These are phyloP conservation scores for Globisporangium orthogonon DNA, from an alignment of 352 stramenopile genomes.

Conservation along the genomic window DNA sequence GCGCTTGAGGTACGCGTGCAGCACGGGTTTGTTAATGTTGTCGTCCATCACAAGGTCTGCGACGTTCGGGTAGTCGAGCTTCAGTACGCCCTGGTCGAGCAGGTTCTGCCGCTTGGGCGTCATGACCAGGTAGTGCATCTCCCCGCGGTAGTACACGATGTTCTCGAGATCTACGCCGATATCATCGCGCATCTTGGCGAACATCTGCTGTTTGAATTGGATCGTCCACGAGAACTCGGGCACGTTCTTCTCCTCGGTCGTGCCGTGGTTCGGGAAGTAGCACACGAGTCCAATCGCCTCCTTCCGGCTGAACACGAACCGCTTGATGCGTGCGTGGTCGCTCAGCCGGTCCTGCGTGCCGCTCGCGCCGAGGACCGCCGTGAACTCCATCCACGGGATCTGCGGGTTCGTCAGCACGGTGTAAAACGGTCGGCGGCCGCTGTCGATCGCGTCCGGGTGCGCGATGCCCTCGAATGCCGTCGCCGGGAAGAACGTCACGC, in stretches of 20 bases:
- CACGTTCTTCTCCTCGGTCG: slow-evolving; percentile 71
- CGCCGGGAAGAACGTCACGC: slow-evolving; percentile 56
- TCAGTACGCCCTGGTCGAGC: slow-evolving; percentile 65
- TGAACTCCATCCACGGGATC: slow-evolving; percentile 78
- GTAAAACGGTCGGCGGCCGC: slow-evolving; percentile 60
- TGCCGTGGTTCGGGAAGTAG: slow-evolving; percentile 71
- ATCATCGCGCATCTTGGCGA: slow-evolving; percentile 65
- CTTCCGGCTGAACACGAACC: slow-evolving; percentile 77
- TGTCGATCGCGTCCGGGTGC: slow-evolving; percentile 42
- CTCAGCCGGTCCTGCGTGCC: slow-evolving; percentile 67
- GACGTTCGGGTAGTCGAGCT: slow-evolving; percentile 57
- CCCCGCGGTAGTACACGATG: slow-evolving; percentile 81
- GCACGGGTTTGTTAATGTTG: slow-evolving; percentile 52
- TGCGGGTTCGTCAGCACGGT: slow-evolving; percentile 63
- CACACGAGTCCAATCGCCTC: slow-evolving; percentile 78
- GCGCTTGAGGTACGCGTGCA: slow-evolving; percentile 62
- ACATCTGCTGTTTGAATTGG: slow-evolving; percentile 84
- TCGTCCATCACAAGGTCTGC: slow-evolving; percentile 55
- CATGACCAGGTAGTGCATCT: slow-evolving; percentile 87
- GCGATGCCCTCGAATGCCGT: slow-evolving; percentile 60
- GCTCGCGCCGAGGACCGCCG: slow-evolving; percentile 51
- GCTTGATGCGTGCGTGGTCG: slow-evolving; percentile 58
- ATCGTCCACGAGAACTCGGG: slow-evolving; percentile 81
- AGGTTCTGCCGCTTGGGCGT: slow-evolving; percentile 74
- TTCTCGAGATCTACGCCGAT: slow-evolving; percentile 77